Evolutionary conservation across 768 basidiomycete genomes (phyloP), one percentile per base, ranked within the genome.

Genomic region (Macrolepiota fuliginosa): DNA sequence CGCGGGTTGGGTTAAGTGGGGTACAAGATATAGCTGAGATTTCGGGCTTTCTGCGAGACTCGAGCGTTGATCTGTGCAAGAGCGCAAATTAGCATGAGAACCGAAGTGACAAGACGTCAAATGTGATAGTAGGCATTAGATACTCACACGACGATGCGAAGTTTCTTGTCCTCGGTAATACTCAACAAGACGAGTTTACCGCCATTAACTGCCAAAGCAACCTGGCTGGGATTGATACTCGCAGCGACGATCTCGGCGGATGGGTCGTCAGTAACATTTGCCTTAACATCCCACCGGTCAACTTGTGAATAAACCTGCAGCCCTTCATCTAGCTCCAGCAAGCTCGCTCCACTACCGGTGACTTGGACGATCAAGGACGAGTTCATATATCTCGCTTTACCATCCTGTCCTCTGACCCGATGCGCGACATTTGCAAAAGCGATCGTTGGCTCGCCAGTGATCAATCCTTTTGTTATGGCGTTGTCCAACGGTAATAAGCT

Each of bases 341-440:
- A 72, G 22, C 76, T 69, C 4, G 87, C 80, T 4, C 80, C 83
- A 17, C 74, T 76, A 4, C 82, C 73, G 1, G 91, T 91, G 15
- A 94, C 88, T 72, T 96, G 94, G 0, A 93, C 81, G 7, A 89
- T 78, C 4, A 84, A 72, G n/a, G 79, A 70, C 0, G 87, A 86
- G 54, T 83, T 74, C 49, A 66, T 56, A 58, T 82, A 81, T n/a
- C 59, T 67, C 1, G 64, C 64, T 45, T 65, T 69, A 25, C 67
- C 66, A n/a, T 66, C 63, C 6, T 75, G 71, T 15, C 60, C 60
- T 17, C 74, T 69, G 11, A 72, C 63, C 50, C 78, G 69, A 40
- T 67, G 70, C 12, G 76, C 71, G 45, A 94, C 75, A 60, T 88
- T 90, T 3, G 82, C 78, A 36, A 88, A 79, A 0, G 86, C 83